Conservation (phyloP, 768 basidiomycete species). For the Suillus paluster region DNA sequence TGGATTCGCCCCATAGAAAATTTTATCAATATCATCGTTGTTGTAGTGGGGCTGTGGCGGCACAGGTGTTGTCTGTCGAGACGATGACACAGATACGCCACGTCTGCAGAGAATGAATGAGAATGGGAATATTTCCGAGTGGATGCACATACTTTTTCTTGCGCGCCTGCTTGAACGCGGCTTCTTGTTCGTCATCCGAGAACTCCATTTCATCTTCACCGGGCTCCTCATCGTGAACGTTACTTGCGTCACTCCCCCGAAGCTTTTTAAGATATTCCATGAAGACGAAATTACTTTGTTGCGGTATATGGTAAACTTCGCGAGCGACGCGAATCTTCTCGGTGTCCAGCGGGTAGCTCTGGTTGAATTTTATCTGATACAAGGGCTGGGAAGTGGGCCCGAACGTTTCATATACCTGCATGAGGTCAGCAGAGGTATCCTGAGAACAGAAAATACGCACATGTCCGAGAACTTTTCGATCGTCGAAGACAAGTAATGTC, state of each 20-base stretch:
- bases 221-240: conserved; percentile 93
- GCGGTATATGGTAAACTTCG: conserved; percentile 82
- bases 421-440: conserved; percentile 18
- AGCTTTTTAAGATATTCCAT: conserved; percentile 66
- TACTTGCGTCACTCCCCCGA: conserved; percentile 94
- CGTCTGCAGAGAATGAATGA: conserved; percentile 44
- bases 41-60: conserved; percentile 59
- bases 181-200: conserved; percentile 93
- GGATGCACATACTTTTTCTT: conserved; percentile 58
- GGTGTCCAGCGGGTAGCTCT: conserved; percentile 62
- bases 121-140: conserved; percentile 5
- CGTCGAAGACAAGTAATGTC: conserved; percentile 87
- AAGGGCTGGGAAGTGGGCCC: conserved; percentile 90
- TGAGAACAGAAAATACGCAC: conserved; percentile 50
- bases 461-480: conserved; percentile 88
- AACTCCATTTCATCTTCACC: conserved; percentile 91
- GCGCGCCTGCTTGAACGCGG: conserved; percentile 61
- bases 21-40: conserved; percentile 48
- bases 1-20: conserved; percentile 56
- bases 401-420: conserved; percentile 91
- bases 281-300: conserved; percentile 84
- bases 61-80: conserved; percentile 58
- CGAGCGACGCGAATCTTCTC: conserved; percentile 58
- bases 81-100: conserved; percentile 54
- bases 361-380: conserved; percentile 85